These are phyloP conservation scores for Sphaerobolus stellatus DNA, from an alignment of 1,284 basidiomycete species.

Conservation along the genomic window DNA sequence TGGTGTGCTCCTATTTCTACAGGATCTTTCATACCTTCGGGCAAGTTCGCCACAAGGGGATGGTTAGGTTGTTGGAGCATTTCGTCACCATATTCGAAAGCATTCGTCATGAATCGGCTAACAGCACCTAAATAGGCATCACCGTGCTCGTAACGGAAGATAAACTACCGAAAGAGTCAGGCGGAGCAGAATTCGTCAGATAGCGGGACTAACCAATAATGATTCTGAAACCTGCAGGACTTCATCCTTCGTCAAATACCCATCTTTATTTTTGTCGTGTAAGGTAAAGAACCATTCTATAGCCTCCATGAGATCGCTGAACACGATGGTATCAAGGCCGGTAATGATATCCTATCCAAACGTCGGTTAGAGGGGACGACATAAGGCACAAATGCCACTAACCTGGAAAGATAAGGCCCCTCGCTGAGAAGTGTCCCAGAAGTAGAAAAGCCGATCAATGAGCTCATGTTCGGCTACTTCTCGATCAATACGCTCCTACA, in stretches of 20 bases:
- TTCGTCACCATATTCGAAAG: conserved; percentile 94
- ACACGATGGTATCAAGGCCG: conserved; percentile 90
- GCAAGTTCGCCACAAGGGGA: conserved; percentile 33
- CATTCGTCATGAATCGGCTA: conserved; percentile 94
- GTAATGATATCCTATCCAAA: conserved; percentile 76
- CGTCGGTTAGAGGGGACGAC: background rate
- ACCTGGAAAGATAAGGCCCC: conserved; percentile 88
- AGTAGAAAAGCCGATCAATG: conserved; percentile 80
- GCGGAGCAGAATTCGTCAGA: background rate
- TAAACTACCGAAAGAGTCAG: conserved; percentile 63
- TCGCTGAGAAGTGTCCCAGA: conserved; percentile 81
- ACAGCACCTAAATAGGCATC: conserved; percentile 96
- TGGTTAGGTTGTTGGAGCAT: conserved; percentile 52
- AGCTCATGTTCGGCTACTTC: conserved; percentile 82
- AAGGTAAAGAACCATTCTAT: conserved; percentile 99
- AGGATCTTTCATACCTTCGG: conserved; percentile 39
- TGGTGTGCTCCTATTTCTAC: conserved; percentile 66
- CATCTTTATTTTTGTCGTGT: conserved; percentile 95
- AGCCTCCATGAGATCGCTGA: conserved; percentile 96
- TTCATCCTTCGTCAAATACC: conserved; percentile 93
- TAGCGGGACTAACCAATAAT: conserved; percentile 72
- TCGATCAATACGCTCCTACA: conserved; percentile 75
- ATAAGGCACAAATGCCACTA: conserved; percentile 17
- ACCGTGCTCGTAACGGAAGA: conserved; percentile 96
- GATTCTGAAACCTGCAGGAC: conserved; percentile 94